Evolutionary conservation across 2,329 filamentous ascomycete species (phyloP).

Genomic region (Fusarium nurragi): DNA sequence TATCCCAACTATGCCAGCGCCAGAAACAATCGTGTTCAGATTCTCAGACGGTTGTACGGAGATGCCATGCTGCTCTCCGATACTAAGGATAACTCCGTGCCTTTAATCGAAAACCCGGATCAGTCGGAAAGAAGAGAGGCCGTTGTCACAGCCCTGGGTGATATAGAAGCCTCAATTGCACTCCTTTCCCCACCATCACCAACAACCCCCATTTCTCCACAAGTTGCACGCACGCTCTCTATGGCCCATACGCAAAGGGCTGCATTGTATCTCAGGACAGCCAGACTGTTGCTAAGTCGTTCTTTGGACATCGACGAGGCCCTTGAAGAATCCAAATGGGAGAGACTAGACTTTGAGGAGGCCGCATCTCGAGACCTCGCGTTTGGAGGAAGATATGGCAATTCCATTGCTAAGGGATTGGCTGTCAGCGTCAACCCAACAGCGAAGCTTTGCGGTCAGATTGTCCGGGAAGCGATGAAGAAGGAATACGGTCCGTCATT

Average conservation of each 20-base stretch:
- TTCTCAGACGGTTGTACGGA: slow-evolving; percentile 68
- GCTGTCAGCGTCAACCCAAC: slow-evolving; percentile 74
- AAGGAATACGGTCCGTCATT: slow-evolving; percentile 70
- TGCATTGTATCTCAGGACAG: slow-evolving; percentile 68
- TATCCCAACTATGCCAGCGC: slow-evolving; percentile 76
- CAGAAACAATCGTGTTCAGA: slow-evolving; percentile 78
- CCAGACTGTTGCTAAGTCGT: slow-evolving; percentile 57
- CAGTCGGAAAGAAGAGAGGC: slow-evolving; percentile 51
- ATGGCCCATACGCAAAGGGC: slow-evolving; percentile 78
- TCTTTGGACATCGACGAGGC: slow-evolving; percentile 51
- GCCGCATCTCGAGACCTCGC: slow-evolving; percentile 71
- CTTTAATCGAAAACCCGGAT: slow-evolving; percentile 53
- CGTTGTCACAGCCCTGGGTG: slow-evolving; percentile 57
- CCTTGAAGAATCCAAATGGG: slow-evolving; percentile 61
- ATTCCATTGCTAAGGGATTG: slow-evolving; percentile 70
- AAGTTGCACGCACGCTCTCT: slow-evolving; percentile 72
- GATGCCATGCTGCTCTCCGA: slow-evolving; percentile 63
- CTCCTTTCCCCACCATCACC: slow-evolving; percentile 65
- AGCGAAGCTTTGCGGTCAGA: slow-evolving; percentile 74
- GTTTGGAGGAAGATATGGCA: slow-evolving; percentile 71
- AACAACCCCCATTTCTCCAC: slow-evolving; percentile 66
- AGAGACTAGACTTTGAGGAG: slow-evolving; percentile 66
- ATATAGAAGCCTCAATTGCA: slow-evolving; percentile 67
- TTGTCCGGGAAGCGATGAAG: slow-evolving; percentile 75
- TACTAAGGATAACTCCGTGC: slow-evolving; percentile 51